phyloP scores from a whole-genome alignment of 23 red algal species.

The Gracilaria vermiculophylla region DNA sequence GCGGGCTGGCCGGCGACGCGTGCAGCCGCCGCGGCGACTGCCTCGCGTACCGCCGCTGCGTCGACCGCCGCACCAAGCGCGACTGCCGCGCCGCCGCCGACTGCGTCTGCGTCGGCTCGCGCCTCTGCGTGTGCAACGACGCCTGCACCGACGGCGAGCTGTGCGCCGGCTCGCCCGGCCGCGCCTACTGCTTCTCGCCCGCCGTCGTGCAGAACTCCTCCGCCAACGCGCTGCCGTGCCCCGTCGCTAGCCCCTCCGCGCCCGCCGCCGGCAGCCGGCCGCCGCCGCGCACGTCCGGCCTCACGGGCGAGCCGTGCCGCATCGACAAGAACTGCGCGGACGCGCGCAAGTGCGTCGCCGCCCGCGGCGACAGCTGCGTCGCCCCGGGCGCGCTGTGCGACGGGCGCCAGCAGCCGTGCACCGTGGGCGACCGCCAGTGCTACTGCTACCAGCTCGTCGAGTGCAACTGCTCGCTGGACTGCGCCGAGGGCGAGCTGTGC shows the following conservation, averaged over 20 bases:
- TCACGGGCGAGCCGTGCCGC: neutral
- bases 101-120: slow-evolving; percentile 29
- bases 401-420: neutral
- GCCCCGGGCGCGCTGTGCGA: neutral
- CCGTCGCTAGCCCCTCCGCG: neutral
- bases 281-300: neutral
- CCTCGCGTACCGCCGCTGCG: slow-evolving; percentile 9
- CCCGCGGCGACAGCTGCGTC: neutral
- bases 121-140: slow-evolving; percentile 29
- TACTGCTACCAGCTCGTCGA: neutral
- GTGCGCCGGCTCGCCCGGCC: slow-evolving; percentile 2
- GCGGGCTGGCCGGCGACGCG: slow-evolving; percentile 32
- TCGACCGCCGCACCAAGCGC: neutral
- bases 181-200: slow-evolving; percentile 31
- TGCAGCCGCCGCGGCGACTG: slow-evolving; percentile 7
- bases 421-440: neutral
- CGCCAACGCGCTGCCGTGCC: slow-evolving; percentile 15
- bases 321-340: neutral
- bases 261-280: neutral
- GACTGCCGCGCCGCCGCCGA: neutral
- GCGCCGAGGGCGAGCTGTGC: slow-evolving; percentile 3
- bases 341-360: neutral
- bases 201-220: slow-evolving; percentile 5
- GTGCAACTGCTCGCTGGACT: slow-evolving; percentile 22
- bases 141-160: slow-evolving; percentile 33